Evolutionary conservation across 495 filamentous ascomycete species (phyloP).

Genomic region (Daldinia loculata): DNA sequence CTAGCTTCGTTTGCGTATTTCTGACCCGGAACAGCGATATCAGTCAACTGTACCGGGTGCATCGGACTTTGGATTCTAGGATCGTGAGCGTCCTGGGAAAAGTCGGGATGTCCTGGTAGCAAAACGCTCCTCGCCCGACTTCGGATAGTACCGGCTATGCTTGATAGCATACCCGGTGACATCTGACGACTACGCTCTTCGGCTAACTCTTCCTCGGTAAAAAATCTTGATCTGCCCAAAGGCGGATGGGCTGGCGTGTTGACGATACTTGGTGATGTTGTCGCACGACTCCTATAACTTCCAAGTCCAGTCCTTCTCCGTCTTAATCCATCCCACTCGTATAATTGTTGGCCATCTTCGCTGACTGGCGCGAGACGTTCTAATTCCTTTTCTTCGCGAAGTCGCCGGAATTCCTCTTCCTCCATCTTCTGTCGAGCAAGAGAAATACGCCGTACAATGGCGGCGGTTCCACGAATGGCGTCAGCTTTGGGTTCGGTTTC

Average conservation of each 20-base stretch:
- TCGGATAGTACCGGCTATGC: constrained; percentile 69
- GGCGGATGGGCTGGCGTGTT: constrained; percentile 74
- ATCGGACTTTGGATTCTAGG: constrained; percentile 57
- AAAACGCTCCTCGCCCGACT: constrained; percentile 61
- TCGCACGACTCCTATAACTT: constrained; percentile 51
- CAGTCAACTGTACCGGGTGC: constrained; percentile 68
- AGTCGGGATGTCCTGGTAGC: constrained; percentile 54
- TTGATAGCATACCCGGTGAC: constrained; percentile 62
- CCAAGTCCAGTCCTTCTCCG: constrained; percentile 78
- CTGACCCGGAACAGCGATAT: constrained; percentile 64
- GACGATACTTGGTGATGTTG: constrained; percentile 48
- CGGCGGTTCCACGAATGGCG: constrained; percentile 90
- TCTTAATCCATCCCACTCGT: constrained; percentile 94
- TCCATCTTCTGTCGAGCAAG: constrained; percentile 79
- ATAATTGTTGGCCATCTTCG: constrained; percentile 66
- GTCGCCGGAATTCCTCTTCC: constrained; percentile 77
- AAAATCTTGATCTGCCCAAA: constrained; percentile 87
- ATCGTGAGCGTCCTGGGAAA: constrained; percentile 43
- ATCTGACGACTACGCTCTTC: constrained; percentile 58
- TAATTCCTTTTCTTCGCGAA: constrained; percentile 76
- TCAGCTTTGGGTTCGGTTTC: constrained; percentile 97
- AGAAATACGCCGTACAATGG: constrained; percentile 87
- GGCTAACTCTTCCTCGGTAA: constrained; percentile 66
- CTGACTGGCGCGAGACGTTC: constrained; percentile 77
- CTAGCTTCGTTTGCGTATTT: constrained; percentile 52